Evolutionary conservation across 2,329 filamentous ascomycete genomes (phyloP).

Genomic region (Mollisiaceae sp.): DNA sequence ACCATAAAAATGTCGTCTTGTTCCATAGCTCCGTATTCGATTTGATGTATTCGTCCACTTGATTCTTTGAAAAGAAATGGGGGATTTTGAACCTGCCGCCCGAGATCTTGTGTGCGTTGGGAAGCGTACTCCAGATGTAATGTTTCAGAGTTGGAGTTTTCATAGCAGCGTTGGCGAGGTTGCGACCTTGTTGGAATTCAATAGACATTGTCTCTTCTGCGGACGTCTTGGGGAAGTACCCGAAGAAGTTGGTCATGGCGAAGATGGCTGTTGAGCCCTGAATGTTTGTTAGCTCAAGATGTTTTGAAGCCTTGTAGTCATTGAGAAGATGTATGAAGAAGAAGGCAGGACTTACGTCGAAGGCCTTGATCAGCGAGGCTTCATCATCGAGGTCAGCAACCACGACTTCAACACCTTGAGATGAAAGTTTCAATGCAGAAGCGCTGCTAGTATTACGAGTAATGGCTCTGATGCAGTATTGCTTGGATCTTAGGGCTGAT

Average conservation of each 20-base stretch:
- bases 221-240: conserved; percentile 48
- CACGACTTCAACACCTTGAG: conserved; percentile 50
- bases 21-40: conserved; percentile 39
- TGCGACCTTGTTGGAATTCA: conserved; percentile 51
- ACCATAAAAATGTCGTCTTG: conserved; percentile 50
- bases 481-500: conserved; percentile 45
- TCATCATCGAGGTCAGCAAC: conserved; percentile 50
- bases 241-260: conserved; percentile 61
- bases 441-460: conserved; percentile 51
- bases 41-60: conserved; percentile 44
- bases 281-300: conserved; percentile 6
- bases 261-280: conserved; percentile 56
- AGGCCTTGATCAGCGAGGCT: conserved; percentile 47
- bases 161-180: conserved; percentile 49
- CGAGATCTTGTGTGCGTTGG: conserved; percentile 44
- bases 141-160: conserved; percentile 49
- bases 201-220: conserved; percentile 45
- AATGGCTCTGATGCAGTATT: conserved; percentile 51
- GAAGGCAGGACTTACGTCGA: conserved; percentile 37
- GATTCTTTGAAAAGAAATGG: conserved; percentile 44
- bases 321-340: not conserved
- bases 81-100: conserved; percentile 46
- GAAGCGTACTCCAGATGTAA: conserved; percentile 51
- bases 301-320: no score
- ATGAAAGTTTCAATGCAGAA: conserved; percentile 46